phyloP scores from a whole-genome alignment of 1,284 basidiomycete genomes.

The Puccinia hordei region DNA sequence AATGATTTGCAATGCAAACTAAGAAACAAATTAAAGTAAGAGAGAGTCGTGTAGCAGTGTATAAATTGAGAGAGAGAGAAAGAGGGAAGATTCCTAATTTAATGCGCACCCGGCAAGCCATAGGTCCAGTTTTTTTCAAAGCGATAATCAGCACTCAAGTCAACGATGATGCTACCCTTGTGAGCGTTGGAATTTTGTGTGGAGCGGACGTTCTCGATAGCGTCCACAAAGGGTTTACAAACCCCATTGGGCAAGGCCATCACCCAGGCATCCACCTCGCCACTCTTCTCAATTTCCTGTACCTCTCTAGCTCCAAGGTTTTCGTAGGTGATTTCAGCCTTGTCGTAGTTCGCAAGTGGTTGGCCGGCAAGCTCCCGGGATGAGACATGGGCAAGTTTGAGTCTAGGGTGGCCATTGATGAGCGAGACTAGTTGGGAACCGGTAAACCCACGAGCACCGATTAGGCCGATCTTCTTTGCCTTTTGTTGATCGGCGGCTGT shows the following conservation, averaged over 20 bases:
- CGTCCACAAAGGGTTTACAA: conserved; percentile 96
- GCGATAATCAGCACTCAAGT: conserved; percentile 90
- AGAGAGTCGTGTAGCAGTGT: background rate
- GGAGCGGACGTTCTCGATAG: conserved; percentile 73
- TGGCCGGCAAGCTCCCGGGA: conserved; percentile 89
- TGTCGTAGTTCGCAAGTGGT: conserved; percentile 79
- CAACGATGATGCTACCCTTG: conserved; percentile 77
- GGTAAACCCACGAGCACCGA: conserved; percentile 94
- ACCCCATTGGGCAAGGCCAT: conserved; percentile 98
- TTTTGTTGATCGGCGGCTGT: conserved; percentile 55
- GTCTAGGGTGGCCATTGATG: conserved; percentile 79
- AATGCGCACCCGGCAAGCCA: conserved; percentile 90
- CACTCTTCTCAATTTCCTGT: conserved; percentile 79
- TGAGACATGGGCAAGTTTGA: conserved; percentile 89
- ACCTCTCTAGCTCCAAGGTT: conserved; percentile 78
- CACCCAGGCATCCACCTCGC: conserved; percentile 91
- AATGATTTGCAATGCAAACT: background rate
- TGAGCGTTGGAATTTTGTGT: conserved; percentile 60
- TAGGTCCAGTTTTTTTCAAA: conserved; percentile 96
- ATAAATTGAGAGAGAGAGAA: background rate
- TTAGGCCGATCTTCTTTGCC: conserved; percentile 85
- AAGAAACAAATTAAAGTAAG: background rate
- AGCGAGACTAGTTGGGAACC: conserved; percentile 86
- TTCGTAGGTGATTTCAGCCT: conserved; percentile 73
- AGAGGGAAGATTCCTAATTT: conserved; percentile 20